Percentiles rank a stretch among this genome's conserved stretches.
phyloP scores from a whole-genome alignment of 2,329 filamentous ascomycete species.

The Hypoxylon sp. region DNA sequence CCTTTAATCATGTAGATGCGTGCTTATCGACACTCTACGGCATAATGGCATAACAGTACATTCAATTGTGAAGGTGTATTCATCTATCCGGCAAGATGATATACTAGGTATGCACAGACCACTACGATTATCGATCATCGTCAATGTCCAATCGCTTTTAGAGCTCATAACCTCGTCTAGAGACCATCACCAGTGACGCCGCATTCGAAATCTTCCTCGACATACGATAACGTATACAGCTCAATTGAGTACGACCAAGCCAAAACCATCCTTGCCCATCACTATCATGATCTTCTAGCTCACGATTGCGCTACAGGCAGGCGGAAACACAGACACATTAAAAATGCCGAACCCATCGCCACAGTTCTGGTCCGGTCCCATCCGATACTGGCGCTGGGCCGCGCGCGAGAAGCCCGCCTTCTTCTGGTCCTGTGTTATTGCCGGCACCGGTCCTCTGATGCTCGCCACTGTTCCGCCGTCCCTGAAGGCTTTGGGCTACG shows the following conservation, averaged over 20 bases:
- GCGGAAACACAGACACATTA: conserved; percentile 28
- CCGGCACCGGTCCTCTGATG: conserved; percentile 75
- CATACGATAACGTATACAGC: conserved; percentile 12
- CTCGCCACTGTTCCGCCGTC: conserved; percentile 80
- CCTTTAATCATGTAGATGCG: conserved; percentile 18
- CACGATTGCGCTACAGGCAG: conserved; percentile 7
- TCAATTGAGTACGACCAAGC: conserved; percentile 54
- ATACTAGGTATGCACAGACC: conserved; percentile 32
- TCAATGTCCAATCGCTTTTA: conserved; percentile 16
- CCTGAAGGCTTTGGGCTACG: conserved; percentile 78
- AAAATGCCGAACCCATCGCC: conserved; percentile 74
- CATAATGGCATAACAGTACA: conserved; percentile 7
- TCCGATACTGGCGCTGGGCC: conserved; percentile 90
- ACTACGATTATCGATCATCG: conserved; percentile 15
- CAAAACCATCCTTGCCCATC: conserved; percentile 9
- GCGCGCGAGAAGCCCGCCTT: conserved; percentile 88
- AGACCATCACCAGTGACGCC: conserved; percentile 16
- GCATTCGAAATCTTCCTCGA: conserved; percentile 18
- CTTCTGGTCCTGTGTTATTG: conserved; percentile 87
- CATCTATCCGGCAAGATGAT: background rate
- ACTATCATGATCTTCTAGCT: background rate
- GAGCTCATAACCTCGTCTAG: conserved; percentile 32
- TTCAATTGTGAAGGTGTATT: conserved; percentile 16
- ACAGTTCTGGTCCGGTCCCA: conserved; percentile 84
- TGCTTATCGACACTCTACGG: conserved; percentile 3